Evolutionary conservation across 2,329 filamentous ascomycete species (phyloP), one percentile per base, ranked within the genome.

Genomic region (Ascocoryne sarcoides): DNA sequence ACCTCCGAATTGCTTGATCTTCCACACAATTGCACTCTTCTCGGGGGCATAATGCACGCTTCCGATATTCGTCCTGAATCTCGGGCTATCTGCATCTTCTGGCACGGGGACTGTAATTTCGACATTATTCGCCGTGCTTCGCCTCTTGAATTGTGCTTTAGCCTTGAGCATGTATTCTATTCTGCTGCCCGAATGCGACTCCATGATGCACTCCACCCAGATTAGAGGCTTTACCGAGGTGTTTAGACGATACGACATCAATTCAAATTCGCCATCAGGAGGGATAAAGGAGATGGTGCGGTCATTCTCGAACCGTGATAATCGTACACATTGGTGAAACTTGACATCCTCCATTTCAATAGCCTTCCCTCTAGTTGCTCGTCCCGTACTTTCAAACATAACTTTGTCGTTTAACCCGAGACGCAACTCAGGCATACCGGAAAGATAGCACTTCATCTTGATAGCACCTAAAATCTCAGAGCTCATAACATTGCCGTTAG

Each of bases 281-380:
- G 92, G 92, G 54, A 98, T 96, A 64, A 98, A 98, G 60, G 87
- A 95, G 66, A 98, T 98, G 28, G 92, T 98, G 45, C 92, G 75
- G 69, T 98, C 92, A 65, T 96, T 98, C 65, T 98, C 92, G 66
- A 98, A 98, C 51, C 92, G 79, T 35, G 88, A 93, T 50, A 98
- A 73, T 48, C 92, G 80, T 49, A 98, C 92, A 60, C 92, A 98
- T 64, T 98, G 92, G 66, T 98, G 92, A 65, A 98, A 98, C 59
- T 98, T 98, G 65, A 98, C 92, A 55, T 98, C 92, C 60, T 98
- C 92, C 92, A 98, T 98, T 67, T 98, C 92, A 49, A 98, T 92
- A 8, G 92, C 86, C 66, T 98, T 98, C 45, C 92, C 92, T 57
- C 92, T 72, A 30, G 90, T 96, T 12, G 90, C 87, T 46, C 92